Percentiles rank a stretch among this genome's conserved stretches.
These are phyloP conservation scores for Actinidia polygama DNA, from an alignment of 179 eudicot species.

Conservation along the genomic window DNA sequence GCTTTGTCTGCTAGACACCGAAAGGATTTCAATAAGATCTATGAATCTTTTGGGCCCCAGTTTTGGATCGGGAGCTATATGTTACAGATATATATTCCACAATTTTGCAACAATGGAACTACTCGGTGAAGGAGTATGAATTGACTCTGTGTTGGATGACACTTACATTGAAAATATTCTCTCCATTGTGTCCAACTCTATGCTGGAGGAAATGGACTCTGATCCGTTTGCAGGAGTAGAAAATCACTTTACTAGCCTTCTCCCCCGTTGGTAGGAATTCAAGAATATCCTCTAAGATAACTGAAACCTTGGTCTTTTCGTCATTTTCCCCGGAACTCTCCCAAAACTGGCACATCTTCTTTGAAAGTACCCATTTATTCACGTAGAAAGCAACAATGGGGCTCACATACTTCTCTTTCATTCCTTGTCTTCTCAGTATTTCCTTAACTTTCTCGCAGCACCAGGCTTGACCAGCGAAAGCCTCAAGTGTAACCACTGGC, in stretches of 20 bases:
- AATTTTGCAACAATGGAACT: slow-evolving; percentile 63
- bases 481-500: slow-evolving; percentile 56
- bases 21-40: slow-evolving; percentile 69
- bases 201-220: slow-evolving; percentile 35
- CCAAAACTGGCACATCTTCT: slow-evolving; percentile 50
- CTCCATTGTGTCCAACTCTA: slow-evolving; percentile 60
- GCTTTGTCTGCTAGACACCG: slow-evolving; percentile 57
- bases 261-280: slow-evolving; percentile 64
- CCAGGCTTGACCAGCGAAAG: slow-evolving; percentile 66
- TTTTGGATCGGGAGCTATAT: slow-evolving; percentile 49
- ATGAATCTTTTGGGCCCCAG: slow-evolving; percentile 52
- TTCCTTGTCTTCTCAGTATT: slow-evolving; percentile 79
- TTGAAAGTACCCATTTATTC: slow-evolving; percentile 71
- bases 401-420: slow-evolving; percentile 85
- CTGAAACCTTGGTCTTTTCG: slow-evolving; percentile 18
- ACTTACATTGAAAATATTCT: slow-evolving; percentile 55
- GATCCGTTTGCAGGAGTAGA: slow-evolving; percentile 41
- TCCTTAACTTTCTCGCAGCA: slow-evolving; percentile 44
- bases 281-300: slow-evolving; percentile 51
- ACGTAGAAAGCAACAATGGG: slow-evolving; percentile 79
- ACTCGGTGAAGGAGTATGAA: slow-evolving; percentile 38
- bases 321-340: slow-evolving; percentile 37
- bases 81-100: slow-evolving; percentile 76
- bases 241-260: slow-evolving; percentile 58
- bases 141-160: slow-evolving; percentile 39